These are phyloP conservation scores for Trichaptum fuscoviolaceum DNA, from an alignment of 768 basidiomycete genomes.

Conservation along the genomic window DNA sequence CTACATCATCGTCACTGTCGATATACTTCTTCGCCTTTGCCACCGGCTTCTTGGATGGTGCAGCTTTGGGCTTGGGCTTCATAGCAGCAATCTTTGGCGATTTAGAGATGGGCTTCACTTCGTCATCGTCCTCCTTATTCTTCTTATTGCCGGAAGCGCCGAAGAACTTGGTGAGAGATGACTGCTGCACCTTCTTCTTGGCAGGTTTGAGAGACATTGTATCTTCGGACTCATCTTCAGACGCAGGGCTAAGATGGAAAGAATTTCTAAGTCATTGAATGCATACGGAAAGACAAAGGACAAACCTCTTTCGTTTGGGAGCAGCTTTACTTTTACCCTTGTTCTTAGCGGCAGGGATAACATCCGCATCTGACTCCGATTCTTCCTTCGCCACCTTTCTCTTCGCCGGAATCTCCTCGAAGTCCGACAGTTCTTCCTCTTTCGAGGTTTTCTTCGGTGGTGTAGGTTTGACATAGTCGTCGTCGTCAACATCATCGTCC, in stretches of 20 bases:
- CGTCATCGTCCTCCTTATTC: slow-evolving; percentile 34
- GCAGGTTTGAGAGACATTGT: slow-evolving; percentile 37
- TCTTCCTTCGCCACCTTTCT: slow-evolving; percentile 41
- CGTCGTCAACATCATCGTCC: slow-evolving; percentile 45
- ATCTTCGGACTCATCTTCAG: slow-evolving; percentile 39
- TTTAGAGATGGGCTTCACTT: slow-evolving; percentile 16
- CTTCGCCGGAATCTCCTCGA: slow-evolving; percentile 26
- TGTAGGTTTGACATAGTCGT: slow-evolving; percentile 35
- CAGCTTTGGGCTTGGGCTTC: slow-evolving; percentile 28
- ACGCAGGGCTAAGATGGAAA: slow-evolving; percentile 27
- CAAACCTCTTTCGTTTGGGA: slow-evolving; percentile 68
- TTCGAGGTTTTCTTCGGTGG: slow-evolving; percentile 39
- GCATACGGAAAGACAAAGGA: slow-evolving; percentile 7
- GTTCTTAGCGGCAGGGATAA: slow-evolving; percentile 31
- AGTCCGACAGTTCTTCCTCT: slow-evolving; percentile 27
- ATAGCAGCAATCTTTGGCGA: slow-evolving; percentile 28
- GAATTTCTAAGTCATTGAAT: slow-evolving; percentile 5
- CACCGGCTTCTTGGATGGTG: slow-evolving; percentile 47
- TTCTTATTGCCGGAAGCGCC: slow-evolving; percentile 27
- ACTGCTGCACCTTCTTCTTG: slow-evolving; percentile 48
- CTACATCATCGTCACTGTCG: slow-evolving; percentile 40
- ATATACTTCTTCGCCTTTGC: slow-evolving; percentile 29
- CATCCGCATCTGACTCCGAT: slow-evolving; percentile 40
- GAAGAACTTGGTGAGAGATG: slow-evolving; percentile 57
- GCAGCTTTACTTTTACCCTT: slow-evolving; percentile 41